Conservation (phyloP, 345 rosid genomes). For the Salix purpurea region DNA sequence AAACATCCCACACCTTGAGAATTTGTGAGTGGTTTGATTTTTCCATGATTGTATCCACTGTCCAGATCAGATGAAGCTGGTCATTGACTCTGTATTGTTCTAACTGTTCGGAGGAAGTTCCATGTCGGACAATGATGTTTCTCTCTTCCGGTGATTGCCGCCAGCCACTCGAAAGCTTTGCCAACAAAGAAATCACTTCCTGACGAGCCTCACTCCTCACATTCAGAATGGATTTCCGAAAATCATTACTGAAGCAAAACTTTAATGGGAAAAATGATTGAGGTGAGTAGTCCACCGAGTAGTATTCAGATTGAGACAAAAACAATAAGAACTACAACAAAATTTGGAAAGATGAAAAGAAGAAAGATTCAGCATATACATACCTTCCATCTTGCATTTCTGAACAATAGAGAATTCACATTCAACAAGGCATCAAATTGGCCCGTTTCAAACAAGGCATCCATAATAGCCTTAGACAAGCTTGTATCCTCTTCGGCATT, state of each 20-base stretch:
- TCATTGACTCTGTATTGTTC: slow-evolving; percentile 38
- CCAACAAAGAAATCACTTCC: slow-evolving; percentile 24
- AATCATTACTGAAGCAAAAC: slow-evolving; percentile 43
- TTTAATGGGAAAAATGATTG: slow-evolving; percentile 8
- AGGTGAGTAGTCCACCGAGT: not conserved
- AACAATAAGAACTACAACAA: not conserved
- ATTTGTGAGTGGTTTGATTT: slow-evolving; percentile 26
- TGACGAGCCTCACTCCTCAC: slow-evolving; percentile 9
- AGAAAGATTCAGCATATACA: not conserved
- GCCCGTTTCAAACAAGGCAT: slow-evolving; percentile 27
- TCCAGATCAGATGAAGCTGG: slow-evolving; percentile 27
- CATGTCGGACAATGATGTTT: slow-evolving; percentile 23
- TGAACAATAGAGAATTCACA: slow-evolving; percentile 25
- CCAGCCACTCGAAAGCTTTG: slow-evolving; percentile 44
- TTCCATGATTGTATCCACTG: slow-evolving; percentile 34
- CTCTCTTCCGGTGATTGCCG: slow-evolving; percentile 20
- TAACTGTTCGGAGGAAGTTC: slow-evolving; percentile 31
- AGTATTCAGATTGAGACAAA: not conserved
- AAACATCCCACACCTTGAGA: slow-evolving; percentile 49
- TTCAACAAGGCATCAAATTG: slow-evolving; percentile 37
- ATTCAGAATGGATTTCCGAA: slow-evolving; percentile 39
- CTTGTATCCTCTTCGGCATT: slow-evolving; percentile 34
- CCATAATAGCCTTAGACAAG: slow-evolving; percentile 24
- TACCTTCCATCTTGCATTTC: slow-evolving; percentile 47
- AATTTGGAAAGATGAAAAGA: not conserved